phyloP scores from a whole-genome alignment of 2,329 filamentous ascomycete genomes.

The Hypoxylon sp. region DNA sequence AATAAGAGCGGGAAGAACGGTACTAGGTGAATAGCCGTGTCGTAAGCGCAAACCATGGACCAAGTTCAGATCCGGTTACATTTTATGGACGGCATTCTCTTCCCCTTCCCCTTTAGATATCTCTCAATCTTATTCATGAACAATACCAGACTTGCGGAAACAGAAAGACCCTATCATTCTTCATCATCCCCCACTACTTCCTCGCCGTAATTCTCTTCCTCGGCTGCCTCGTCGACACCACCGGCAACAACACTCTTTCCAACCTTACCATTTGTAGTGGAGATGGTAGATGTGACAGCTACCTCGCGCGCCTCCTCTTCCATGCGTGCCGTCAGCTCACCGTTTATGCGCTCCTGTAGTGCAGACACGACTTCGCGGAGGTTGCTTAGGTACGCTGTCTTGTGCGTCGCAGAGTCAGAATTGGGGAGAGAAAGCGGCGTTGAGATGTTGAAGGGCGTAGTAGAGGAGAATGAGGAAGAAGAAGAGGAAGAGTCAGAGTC shows the following conservation, averaged over 20 bases:
- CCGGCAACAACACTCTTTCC: background rate
- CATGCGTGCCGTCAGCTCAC: conserved; percentile 80
- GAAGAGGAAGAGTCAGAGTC: conserved; percentile 60
- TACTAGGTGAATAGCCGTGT: background rate
- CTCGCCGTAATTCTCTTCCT: conserved; percentile 88
- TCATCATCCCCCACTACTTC: conserved; percentile 80
- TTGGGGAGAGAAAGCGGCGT: conserved; percentile 52
- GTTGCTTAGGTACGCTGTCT: conserved; percentile 70
- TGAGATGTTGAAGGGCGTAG: conserved; percentile 63
- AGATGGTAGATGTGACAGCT: background rate
- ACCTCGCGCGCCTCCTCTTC: conserved; percentile 67
- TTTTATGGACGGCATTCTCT: background rate
- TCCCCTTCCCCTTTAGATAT: background rate
- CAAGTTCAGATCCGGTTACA: background rate
- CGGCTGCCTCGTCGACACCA: conserved; percentile 67
- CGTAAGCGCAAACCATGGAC: background rate
- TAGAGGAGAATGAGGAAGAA: conserved; percentile 54
- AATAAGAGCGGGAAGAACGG: background rate
- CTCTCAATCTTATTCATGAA: background rate
- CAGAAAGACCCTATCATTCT: background rate
- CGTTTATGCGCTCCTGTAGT: conserved; percentile 78
- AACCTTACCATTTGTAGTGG: background rate
- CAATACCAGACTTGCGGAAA: background rate
- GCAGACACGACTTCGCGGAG: conserved; percentile 70
- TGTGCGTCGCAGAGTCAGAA: conserved; percentile 52